Evolutionary conservation across 768 basidiomycete species (phyloP), one percentile per base, ranked within the genome.

Genomic region (Hericium alpestre): DNA sequence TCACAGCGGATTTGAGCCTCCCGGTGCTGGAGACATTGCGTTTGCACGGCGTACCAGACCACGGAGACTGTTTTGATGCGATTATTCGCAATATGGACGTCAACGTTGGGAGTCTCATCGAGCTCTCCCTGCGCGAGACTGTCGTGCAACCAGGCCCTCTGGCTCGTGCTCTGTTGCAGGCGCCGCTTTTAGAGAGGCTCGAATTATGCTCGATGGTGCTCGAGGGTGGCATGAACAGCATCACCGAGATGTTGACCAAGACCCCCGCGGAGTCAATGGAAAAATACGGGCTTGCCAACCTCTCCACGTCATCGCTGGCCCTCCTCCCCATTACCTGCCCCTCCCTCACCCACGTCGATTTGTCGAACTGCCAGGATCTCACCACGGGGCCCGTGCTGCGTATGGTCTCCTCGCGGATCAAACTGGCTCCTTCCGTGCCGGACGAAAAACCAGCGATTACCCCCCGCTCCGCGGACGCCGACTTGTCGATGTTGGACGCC

Each of bases 321-420:
- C 40, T 38, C 9, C 22, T 61, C 37, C 59, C 59, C 27, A 56
- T 62, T 48, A 9, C 53, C 18, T 63, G 60, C 38, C 62, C 62
- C 27, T 53, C 60, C 1, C 55, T 63, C 37, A 32, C 16, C 11
- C 48, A 54, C 15, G 32, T 63, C 12, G 50, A 63, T 23, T 53
- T 63, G 38, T 63, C 61, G 3, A 41, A 51, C 15, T 61, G 53
- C 37, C 18, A 38, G 10, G 46, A 18, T 22, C 37, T 61, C n/a
- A 56, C 38, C 48, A 56, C 60, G 2, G 60, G 62, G 16, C 55
- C 62, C 10, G 22, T 63, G 20, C 53, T 63, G 48, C 55, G 62
- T 16, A 54, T 61, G 38, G 60, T 61, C 37, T 61, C 61, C 16
- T 41, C 54, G 43, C 47, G 56, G 32, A 39, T 55, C 23, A 47